Percentiles rank a stretch among this genome's conserved stretches.
phyloP scores from a whole-genome alignment of 106 monocot genomes.

The Acanthochlamys bracteata region DNA sequence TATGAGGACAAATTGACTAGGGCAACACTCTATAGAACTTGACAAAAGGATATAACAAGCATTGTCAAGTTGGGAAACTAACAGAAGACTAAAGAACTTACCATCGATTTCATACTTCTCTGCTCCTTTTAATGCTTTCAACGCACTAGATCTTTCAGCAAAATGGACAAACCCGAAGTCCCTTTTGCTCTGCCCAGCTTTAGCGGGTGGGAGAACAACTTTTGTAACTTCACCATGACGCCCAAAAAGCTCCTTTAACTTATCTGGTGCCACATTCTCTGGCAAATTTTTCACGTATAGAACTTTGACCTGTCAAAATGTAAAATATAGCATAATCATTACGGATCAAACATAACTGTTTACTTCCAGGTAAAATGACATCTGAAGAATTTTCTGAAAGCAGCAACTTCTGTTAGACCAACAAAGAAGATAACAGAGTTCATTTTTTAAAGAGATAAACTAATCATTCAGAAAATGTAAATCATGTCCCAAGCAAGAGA shows the following conservation, averaged over 20 bases:
- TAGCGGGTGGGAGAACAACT: slow-evolving; percentile 82
- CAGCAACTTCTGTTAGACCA: too few relatives aligned
- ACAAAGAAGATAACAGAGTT: too few relatives aligned
- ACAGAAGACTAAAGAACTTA: slow-evolving; percentile 18
- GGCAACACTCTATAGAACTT: neutral
- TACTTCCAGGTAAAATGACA: too few relatives aligned
- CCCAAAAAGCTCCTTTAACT: slow-evolving; percentile 78
- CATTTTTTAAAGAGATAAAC: too few relatives aligned
- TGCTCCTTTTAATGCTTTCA: slow-evolving; percentile 81
- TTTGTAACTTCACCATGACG: slow-evolving; percentile 86
- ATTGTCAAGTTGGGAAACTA: too few relatives aligned
- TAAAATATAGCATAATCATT: neutral
- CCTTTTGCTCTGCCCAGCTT: slow-evolving; percentile 66
- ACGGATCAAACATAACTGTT: too few relatives aligned
- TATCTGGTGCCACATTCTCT: slow-evolving; percentile 65
- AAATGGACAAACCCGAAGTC: slow-evolving; percentile 98
- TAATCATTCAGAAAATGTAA: too few relatives aligned
- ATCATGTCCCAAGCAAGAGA: too few relatives aligned
- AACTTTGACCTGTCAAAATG: slow-evolving; percentile 70
- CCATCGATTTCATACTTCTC: slow-evolving; percentile 96
- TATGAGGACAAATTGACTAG: too few relatives aligned
- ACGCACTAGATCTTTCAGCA: slow-evolving; percentile 92
- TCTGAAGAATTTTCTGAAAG: too few relatives aligned
- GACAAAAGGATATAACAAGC: too few relatives aligned
- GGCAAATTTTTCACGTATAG: slow-evolving; percentile 92